Conservation (phyloP, 805 yeast genomes). For the Priceomyces haplophilus region DNA sequence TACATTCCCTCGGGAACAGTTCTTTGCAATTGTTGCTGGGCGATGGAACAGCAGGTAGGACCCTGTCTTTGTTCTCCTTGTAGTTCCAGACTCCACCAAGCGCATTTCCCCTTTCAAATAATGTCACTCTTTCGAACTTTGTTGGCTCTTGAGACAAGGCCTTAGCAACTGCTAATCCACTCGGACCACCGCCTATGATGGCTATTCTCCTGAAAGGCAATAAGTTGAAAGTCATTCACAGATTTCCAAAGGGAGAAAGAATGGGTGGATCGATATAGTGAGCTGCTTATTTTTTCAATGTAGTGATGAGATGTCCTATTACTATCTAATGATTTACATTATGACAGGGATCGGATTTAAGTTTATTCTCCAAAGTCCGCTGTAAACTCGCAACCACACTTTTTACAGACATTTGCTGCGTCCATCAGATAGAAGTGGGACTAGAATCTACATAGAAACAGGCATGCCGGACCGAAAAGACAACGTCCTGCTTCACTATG, state of each 20-base stretch:
- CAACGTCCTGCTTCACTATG: too few species aligned
- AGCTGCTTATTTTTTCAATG: too few species aligned
- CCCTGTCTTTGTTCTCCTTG: constrained; percentile 27
- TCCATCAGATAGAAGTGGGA: too few species aligned
- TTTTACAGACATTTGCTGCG: too few species aligned
- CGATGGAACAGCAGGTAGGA: constrained; percentile 17
- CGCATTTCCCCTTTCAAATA: constrained; percentile 57
- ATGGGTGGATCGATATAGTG: too few species aligned
- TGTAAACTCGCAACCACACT: too few species aligned
- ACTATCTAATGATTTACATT: too few species aligned
- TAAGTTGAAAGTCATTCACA: background rate
- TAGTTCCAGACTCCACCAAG: constrained; percentile 83
- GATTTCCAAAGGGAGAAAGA: background rate
- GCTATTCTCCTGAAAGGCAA: constrained; percentile 36
- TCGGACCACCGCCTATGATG: constrained; percentile 77
- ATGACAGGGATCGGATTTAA: too few species aligned
- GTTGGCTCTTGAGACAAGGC: constrained; percentile 54
- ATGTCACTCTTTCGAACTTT: constrained; percentile 43
- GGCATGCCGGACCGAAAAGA: too few species aligned
- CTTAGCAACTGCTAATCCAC: constrained; percentile 63
- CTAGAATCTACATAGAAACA: too few species aligned
- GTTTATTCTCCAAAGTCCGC: too few species aligned
- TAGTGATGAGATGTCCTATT: too few species aligned
- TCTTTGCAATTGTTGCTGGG: constrained; percentile 16
- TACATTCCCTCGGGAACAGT: constrained; percentile 13